A percentile compares a stretch with the other conserved stretches of the same genome.
Conservation (phyloP, 2,329 filamentous ascomycete species). For the Diaporthe ilicicola region DNA sequence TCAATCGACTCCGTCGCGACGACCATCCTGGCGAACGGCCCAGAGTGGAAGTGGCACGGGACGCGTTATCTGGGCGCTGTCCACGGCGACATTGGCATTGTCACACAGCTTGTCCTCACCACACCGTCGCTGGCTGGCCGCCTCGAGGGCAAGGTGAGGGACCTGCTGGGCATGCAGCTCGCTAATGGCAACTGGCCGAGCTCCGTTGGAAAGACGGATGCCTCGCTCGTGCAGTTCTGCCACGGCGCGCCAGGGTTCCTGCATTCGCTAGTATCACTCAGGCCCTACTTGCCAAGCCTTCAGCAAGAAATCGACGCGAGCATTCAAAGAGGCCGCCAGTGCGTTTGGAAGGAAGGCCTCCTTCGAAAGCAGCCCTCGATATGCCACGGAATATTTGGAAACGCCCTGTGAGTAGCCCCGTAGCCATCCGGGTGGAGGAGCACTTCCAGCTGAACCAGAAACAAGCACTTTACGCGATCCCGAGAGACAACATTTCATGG, state of each 20-base stretch:
- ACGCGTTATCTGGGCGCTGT: slow-evolving; percentile 71
- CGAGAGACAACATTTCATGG: slow-evolving; percentile 59
- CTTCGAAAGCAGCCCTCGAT: slow-evolving; percentile 68
- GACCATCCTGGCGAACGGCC: slow-evolving; percentile 62
- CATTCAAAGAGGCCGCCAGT: slow-evolving; percentile 55
- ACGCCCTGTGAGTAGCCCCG: slow-evolving; percentile 60
- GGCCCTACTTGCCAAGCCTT: slow-evolving; percentile 58
- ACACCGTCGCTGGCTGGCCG: slow-evolving; percentile 61
- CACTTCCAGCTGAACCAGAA: background rate
- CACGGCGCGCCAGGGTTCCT: slow-evolving; percentile 68
- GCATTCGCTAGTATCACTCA: slow-evolving; percentile 59
- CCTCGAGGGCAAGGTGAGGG: slow-evolving; percentile 61
- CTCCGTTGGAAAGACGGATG: slow-evolving; percentile 31
- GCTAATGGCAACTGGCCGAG: slow-evolving; percentile 44
- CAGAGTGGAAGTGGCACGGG: slow-evolving; percentile 70
- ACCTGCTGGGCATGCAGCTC: slow-evolving; percentile 67
- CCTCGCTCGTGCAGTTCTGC: slow-evolving; percentile 64
- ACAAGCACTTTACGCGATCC: slow-evolving; percentile 36
- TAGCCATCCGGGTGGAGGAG: background rate
- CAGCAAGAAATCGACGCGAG: slow-evolving; percentile 58
- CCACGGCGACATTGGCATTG: slow-evolving; percentile 74
- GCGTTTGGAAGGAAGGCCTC: slow-evolving; percentile 61
- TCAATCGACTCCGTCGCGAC: slow-evolving; percentile 66
- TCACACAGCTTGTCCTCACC: slow-evolving; percentile 73
- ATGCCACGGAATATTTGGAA: slow-evolving; percentile 67